phyloP scores from a whole-genome alignment of 2,329 filamentous ascomycete genomes.

The Fusarium sp. region DNA sequence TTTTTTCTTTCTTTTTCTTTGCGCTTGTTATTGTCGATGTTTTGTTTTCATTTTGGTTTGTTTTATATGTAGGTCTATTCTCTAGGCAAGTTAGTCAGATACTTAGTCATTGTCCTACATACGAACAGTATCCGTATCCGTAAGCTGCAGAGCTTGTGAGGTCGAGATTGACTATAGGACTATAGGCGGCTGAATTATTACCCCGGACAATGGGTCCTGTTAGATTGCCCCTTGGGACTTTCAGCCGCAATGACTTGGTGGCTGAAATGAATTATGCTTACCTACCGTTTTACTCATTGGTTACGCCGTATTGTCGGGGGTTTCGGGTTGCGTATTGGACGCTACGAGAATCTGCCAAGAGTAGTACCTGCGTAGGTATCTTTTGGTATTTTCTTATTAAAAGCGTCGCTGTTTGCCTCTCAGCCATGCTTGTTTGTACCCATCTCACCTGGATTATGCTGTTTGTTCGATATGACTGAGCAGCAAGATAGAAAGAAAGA shows the following conservation, averaged over 20 bases:
- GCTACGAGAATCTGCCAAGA: constrained; percentile 16
- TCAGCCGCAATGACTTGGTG: constrained; percentile 1
- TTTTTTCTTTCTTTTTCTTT: background rate
- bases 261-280: constrained; percentile 8
- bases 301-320: constrained; percentile 21
- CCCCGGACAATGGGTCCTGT: constrained; percentile 4
- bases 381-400: background rate
- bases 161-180: constrained; percentile 18
- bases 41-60: background rate
- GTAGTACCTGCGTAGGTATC: background rate
- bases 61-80: background rate
- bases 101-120: background rate
- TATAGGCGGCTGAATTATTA: constrained; percentile 14
- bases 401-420: background rate
- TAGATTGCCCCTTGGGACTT: background rate
- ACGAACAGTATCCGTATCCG: background rate
- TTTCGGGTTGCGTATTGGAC: constrained; percentile 18
- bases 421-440: background rate
- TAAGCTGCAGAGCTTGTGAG: background rate
- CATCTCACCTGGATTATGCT: background rate
- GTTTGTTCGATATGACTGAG: constrained; percentile 10
- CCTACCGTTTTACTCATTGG: constrained; percentile 11
- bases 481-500: constrained; percentile 3
- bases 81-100: background rate
- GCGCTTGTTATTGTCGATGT: background rate